Evolutionary conservation across 306 rosid genomes (phyloP).

Genomic region (Dryas drummondii): DNA sequence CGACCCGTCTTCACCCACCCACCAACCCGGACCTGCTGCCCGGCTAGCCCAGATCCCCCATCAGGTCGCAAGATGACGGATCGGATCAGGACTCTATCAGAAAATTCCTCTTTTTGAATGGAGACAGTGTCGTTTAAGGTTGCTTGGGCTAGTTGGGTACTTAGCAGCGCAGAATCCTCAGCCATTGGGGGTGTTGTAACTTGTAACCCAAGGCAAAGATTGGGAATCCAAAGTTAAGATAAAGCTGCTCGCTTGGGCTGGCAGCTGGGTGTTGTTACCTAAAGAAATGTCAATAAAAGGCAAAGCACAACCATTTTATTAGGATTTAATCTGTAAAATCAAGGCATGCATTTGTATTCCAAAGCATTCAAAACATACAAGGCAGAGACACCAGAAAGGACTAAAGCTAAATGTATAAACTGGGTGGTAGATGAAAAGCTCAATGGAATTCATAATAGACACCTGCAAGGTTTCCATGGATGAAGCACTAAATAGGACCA

Average conservation of each 20-base stretch:
- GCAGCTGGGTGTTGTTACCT: background rate
- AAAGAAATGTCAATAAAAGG: background rate
- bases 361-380: background rate
- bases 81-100: slow-evolving; percentile 72
- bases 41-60: slow-evolving; percentile 75
- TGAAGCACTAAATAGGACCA: background rate
- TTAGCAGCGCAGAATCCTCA: slow-evolving; percentile 38
- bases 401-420: background rate
- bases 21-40: slow-evolving; percentile 55
- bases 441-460: background rate
- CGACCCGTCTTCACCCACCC: slow-evolving; percentile 98
- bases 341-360: background rate
- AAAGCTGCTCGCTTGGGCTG: background rate
- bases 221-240: background rate
- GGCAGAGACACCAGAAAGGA: background rate
- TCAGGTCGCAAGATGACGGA: slow-evolving; percentile 63
- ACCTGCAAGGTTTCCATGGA: background rate
- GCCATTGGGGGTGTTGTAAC: slow-evolving; percentile 34
- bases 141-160: slow-evolving; percentile 49
- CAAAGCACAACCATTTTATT: background rate
- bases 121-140: slow-evolving; percentile 25
- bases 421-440: background rate
- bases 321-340: background rate
- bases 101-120: slow-evolving; percentile 51
- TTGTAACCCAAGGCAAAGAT: background rate